A percentile compares a stretch with the other conserved stretches of the same genome.
These are phyloP conservation scores for Leccinum imitatum DNA, from an alignment of 768 basidiomycete species.

Conservation along the genomic window DNA sequence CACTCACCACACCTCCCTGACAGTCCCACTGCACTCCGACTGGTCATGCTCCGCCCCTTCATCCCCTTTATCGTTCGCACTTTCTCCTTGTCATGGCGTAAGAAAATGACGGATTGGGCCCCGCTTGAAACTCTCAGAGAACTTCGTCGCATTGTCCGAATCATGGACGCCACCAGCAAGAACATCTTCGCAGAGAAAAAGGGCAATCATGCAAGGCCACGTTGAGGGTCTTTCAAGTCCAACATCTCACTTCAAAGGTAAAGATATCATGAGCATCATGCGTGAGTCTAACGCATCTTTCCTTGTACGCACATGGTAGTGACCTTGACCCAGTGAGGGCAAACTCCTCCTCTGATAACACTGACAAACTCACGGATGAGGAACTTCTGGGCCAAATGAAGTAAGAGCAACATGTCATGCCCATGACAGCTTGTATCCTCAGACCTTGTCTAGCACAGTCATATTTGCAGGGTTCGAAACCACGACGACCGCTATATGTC, in stretches of 20 bases:
- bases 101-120: conserved; percentile 34
- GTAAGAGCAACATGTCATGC: conserved; percentile 18
- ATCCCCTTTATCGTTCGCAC: conserved; percentile 32
- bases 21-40: conserved; percentile 27
- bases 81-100: conserved; percentile 31
- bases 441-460: conserved; percentile 29
- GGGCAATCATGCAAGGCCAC: conserved; percentile 19
- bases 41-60: conserved; percentile 34
- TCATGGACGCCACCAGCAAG: conserved; percentile 32
- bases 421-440: not conserved
- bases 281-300: conserved; percentile 23
- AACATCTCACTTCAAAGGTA: conserved; percentile 21
- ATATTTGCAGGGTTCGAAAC: conserved; percentile 35
- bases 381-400: conserved; percentile 42
- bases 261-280: conserved; percentile 42
- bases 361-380: conserved; percentile 33
- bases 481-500: conserved; percentile 32
- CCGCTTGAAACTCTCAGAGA: conserved; percentile 30
- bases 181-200: conserved; percentile 33
- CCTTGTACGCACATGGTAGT: not conserved
- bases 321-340: conserved; percentile 30
- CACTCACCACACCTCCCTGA: not conserved
- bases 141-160: conserved; percentile 25
- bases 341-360: conserved; percentile 30
- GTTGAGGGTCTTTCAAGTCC: conserved; percentile 8